Evolutionary conservation across 305 asterid genomes (phyloP), one percentile per base, ranked within the genome.

Genomic region (Rubia peregrina): DNA sequence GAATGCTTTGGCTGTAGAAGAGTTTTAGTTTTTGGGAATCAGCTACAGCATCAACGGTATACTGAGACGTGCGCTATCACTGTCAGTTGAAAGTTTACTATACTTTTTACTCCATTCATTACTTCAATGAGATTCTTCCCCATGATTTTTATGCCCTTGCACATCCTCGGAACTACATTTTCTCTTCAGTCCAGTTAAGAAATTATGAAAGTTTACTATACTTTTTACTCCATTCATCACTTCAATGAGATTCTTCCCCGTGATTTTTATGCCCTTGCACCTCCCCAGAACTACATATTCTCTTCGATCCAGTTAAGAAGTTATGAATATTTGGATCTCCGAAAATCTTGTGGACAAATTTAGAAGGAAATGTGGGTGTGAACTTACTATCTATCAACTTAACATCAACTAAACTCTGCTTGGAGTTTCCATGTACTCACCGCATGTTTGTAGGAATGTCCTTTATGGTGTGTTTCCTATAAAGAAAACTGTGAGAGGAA

Each of bases 321-420:
- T 57, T 73, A 48, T 42, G 65, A 17, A 71, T 55, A 33, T 22
- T 75, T 61, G 69, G 59, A 16, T 61, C 71, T 72, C 74, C 82
- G 9, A 26, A 82, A 71, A 87, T 88, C 77, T 87, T 85, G 57
- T 79, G 61, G 71, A 82, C 19, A 71, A 82, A 79, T 9, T 57
- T 78, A 60, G 95, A 36, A 67, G 82, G 30, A 70, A 91, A 86
- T 71, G 81, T 83, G 65, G 98, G 80, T 80, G 85, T 89, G 97
- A 0, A 36, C 40, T 36, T 6, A 36, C 6, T 36, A 36, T 36
- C 40, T 36, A 36, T 36, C 40, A 36, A 36, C 6, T 36, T 0
- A 36, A 36, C 6, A 36, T 0, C 40, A 36, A 36, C 6, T 36
- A 4, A 36, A 36, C 40, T 5, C 40, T 36, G 6, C 40, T 36